phyloP scores from a whole-genome alignment of 306 rosid species.

The Dalbergia cultrata region DNA sequence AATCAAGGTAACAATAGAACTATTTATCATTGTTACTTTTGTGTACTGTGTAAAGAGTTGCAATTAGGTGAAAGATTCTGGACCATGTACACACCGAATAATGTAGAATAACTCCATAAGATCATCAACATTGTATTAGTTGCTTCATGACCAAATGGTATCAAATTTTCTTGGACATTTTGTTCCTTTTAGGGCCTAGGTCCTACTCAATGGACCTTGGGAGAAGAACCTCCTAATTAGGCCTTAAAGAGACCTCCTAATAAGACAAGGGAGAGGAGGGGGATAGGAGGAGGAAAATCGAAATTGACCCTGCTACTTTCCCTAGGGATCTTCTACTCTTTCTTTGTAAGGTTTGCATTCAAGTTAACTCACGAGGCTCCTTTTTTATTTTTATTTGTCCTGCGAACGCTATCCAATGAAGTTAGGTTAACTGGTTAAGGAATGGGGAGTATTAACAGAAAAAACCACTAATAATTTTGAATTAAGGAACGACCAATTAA shows the following conservation, averaged over 20 bases:
- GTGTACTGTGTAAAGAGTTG: slow-evolving; percentile 47
- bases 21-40: slow-evolving; percentile 31
- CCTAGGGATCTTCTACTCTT: too few relatives aligned
- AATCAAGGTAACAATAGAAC: slow-evolving; percentile 64
- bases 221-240: background rate
- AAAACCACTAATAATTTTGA: too few relatives aligned
- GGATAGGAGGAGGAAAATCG: too few relatives aligned
- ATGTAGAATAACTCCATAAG: slow-evolving; percentile 53
- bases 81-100: slow-evolving; percentile 59
- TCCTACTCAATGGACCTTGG: background rate
- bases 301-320: too few relatives aligned
- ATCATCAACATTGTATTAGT: slow-evolving; percentile 36
- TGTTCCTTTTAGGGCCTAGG: background rate
- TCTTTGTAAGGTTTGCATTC: background rate
- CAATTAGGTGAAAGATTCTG: slow-evolving; percentile 57
- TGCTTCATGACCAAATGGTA: slow-evolving; percentile 49
- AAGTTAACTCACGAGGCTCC: background rate
- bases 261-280: too few relatives aligned
- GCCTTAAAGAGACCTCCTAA: background rate
- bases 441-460: background rate
- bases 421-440: background rate
- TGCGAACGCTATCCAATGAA: slow-evolving; percentile 6
- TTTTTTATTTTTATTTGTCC: background rate
- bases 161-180: slow-evolving; percentile 33
- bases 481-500: too few relatives aligned